phyloP scores from a whole-genome alignment of 2,329 filamentous ascomycete genomes.

The Seiridium cupressi region DNA sequence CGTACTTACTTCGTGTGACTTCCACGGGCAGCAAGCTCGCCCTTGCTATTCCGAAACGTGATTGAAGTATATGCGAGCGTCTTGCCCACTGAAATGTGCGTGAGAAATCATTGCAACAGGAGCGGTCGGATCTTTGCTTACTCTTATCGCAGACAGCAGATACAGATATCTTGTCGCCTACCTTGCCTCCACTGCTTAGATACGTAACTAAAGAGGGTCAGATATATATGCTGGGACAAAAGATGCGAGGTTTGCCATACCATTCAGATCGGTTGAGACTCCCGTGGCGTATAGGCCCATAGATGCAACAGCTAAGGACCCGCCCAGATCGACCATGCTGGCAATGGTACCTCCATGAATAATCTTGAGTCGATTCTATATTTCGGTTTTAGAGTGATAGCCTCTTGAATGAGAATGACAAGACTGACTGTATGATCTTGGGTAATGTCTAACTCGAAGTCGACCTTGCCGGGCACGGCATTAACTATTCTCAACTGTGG shows the following conservation, averaged over 20 bases:
- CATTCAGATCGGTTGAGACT: conserved; percentile 64
- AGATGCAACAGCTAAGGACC: conserved; percentile 64
- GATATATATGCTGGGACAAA: not conserved
- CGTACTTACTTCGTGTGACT: conserved; percentile 62
- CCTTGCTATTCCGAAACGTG: conserved; percentile 56
- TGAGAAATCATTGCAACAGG: not conserved
- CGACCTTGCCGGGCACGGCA: conserved; percentile 64
- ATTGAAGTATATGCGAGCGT: conserved; percentile 61
- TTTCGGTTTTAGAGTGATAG: conserved; percentile 2
- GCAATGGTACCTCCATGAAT: conserved; percentile 79
- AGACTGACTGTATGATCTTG: conserved; percentile 70
- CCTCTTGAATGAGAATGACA: not conserved
- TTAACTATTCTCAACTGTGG: conserved; percentile 65
- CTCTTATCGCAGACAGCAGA: conserved; percentile 62
- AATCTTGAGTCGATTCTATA: conserved; percentile 71
- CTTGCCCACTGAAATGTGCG: conserved; percentile 51
- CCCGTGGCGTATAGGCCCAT: conserved; percentile 62
- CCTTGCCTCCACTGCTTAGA: conserved; percentile 54
- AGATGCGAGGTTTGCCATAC: conserved; percentile 29
- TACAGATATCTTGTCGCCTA: conserved; percentile 55
- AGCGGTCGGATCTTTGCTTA: conserved; percentile 25
- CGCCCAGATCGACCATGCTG: conserved; percentile 68
- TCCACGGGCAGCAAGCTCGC: conserved; percentile 59
- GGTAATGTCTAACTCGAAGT: conserved; percentile 73
- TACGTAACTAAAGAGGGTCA: conserved; percentile 53